Evolutionary conservation across 2,329 filamentous ascomycete species (phyloP), one percentile per base, ranked within the genome.

Genomic region (Plenodomus lindquistii): DNA sequence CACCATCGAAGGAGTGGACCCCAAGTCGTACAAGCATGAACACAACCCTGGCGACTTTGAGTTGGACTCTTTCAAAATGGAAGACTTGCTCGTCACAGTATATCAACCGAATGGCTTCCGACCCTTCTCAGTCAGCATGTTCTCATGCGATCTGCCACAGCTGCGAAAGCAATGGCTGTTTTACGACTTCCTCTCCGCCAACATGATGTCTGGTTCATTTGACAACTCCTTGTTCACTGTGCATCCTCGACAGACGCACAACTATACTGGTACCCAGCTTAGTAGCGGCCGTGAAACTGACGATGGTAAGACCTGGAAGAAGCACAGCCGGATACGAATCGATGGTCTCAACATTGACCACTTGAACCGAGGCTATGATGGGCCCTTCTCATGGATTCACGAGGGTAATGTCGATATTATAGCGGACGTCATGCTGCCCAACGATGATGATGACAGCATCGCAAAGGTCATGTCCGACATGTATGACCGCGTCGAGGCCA

Each of bases 191-290:
- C 76, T 99, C 21, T 94, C 89, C 0, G 94, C 94, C 16, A 97
- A 90, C 66, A 93, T 94, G 72, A 96, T 97, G 84, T 96, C 91
- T 11, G 94, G 94, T 1, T 94, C 91, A 0, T 96, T 89, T 61
- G 94, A 99, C 66, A 91, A 94, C 46, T 97, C 94, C 0, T 80
- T 99, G 2, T 99, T 99, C 71, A 97, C 92, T 0, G 96, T 99
- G 39, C 94, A 99, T 70, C 94, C 93, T 4, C 85, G 91, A 16
- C 94, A 97, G 73, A 87, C 89, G 4, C 92, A 97, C 66, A 86
- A 89, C 36, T 85, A 88, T 44, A 85, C 87, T 1, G 85, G 88
- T 8, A 81, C 81, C 4, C 81, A 86, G 50, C 76, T 85, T 22
- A 73, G 78, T 24, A 77, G 83, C 24, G 78, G 79, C 1, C 69